Evolutionary conservation across 306 rosid species (phyloP), one percentile per base, ranked within the genome.

Genomic region (Rosa multiflora): DNA sequence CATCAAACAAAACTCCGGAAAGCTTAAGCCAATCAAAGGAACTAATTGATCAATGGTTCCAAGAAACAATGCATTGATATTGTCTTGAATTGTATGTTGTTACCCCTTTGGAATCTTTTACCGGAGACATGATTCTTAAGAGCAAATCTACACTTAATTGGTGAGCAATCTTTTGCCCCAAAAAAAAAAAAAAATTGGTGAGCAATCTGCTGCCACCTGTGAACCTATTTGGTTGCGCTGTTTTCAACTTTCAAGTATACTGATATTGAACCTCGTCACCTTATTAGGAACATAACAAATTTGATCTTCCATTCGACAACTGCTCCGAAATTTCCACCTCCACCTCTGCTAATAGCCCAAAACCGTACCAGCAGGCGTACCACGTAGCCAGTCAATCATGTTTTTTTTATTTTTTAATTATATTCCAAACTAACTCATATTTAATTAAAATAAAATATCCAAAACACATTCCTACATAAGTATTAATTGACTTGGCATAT

Each of bases 311-410:
- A 86, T 56, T 81, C 72, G 8, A 83, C 64, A 0, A 88, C 75
- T 0, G 87, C 82, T 44, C 91, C 94, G 53, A 87, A 87, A 71
- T 88, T 90, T 67, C 84, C 82, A 0, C 87, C 92, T 39, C 91
- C 91, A 0, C 92, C 94, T 14, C 88, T 92, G 62, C 87, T 75
- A 6, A 90, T 87, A 18, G 88, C 89, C 94, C 92, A 90, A 75
- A 90, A 88, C 0, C 87, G 37, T 32, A 32, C 37, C 37, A 32
- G 37, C 37, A 32, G 3, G 26, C 26, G 26, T 23, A 23, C 26
- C 26, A 23, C 26, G 26, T 23, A 23, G 26, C 3, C 37, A 32
- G 3, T 2, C 37, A 32, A 32, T 32, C 3, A 32, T 32, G 3
- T 32, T 32, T 32, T 0, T 0, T 32, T 32, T 32, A 32, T 32